Evolutionary conservation across 371 early-diverging fungal species (phyloP).

Genomic region (Zychaea mexicana): DNA sequence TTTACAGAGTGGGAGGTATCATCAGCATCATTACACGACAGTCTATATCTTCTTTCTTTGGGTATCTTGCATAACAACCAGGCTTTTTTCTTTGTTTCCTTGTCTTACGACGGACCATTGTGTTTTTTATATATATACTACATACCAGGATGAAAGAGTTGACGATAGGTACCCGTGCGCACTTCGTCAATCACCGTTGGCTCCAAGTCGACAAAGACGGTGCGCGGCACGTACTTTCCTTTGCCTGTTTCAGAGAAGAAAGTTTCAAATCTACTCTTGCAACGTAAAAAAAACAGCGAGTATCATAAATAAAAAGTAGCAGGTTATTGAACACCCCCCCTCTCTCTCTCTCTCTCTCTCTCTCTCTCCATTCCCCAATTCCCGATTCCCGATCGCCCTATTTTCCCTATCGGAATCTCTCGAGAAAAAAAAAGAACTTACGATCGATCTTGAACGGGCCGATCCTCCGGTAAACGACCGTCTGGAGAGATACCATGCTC

Average conservation of each 20-base stretch:
- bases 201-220: slow-evolving; percentile 97
- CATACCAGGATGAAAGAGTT: slow-evolving; percentile 94
- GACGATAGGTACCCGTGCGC: slow-evolving; percentile 93
- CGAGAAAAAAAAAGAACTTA: too few species aligned
- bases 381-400: too few species aligned
- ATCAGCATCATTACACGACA: slow-evolving; percentile 78
- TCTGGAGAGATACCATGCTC: slow-evolving; percentile 97
- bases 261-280: slow-evolving; percentile 55
- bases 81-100: not conserved
- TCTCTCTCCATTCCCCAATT: too few species aligned
- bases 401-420: too few species aligned
- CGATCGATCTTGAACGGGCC: slow-evolving; percentile 9
- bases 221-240: slow-evolving; percentile 98
- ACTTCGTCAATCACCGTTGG: slow-evolving; percentile 97
- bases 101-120: too few species aligned
- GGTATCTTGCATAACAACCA: too few species aligned
- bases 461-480: slow-evolving; percentile 78
- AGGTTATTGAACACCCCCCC: not conserved
- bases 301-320: not conserved
- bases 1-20: not conserved
- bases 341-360: not conserved
- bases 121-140: too few species aligned
- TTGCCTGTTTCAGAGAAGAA: slow-evolving; percentile 96
- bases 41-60: too few species aligned
- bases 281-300: not conserved